Evolutionary conservation across 75 land plant genomes (phyloP).

Genomic region (Picea sitchensis): DNA sequence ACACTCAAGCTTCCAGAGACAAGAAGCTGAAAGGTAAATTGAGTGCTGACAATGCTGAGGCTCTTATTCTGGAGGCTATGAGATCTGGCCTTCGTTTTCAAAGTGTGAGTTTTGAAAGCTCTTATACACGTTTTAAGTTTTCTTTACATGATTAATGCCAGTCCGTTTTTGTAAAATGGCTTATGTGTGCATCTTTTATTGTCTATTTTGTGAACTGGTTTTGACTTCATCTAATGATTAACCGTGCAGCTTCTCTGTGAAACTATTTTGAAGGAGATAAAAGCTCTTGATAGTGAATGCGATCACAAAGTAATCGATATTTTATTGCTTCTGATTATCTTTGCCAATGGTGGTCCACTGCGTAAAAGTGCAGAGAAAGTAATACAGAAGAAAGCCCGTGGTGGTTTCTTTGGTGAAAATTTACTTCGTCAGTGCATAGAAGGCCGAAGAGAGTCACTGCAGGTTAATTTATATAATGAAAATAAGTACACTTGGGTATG

Average conservation of each 20-base stretch:
- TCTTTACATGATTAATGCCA: neutral
- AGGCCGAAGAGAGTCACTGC: slow-evolving; percentile 53
- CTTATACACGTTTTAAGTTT: neutral
- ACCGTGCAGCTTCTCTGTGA: slow-evolving; percentile 62
- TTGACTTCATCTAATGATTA: neutral
- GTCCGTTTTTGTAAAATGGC: neutral
- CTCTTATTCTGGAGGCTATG: slow-evolving; percentile 70
- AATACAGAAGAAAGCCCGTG: slow-evolving; percentile 60
- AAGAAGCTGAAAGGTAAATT: slow-evolving; percentile 71
- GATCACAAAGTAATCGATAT: slow-evolving; percentile 85
- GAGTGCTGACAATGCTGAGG: slow-evolving; percentile 42
- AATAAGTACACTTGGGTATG: neutral
- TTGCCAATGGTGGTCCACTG: slow-evolving; percentile 66
- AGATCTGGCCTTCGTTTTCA: slow-evolving; percentile 75
- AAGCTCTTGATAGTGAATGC: slow-evolving; percentile 35
- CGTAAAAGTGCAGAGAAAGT: slow-evolving; percentile 58
- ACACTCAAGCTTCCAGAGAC: slow-evolving; percentile 23
- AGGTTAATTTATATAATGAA: slow-evolving; percentile 35
- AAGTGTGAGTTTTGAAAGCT: slow-evolving; percentile 39
- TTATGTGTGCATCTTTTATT: neutral
- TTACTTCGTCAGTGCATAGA: slow-evolving; percentile 62
- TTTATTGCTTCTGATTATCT: slow-evolving; percentile 73
- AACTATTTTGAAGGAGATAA: slow-evolving; percentile 77
- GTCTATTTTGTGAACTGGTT: neutral
- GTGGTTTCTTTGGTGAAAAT: slow-evolving; percentile 38